Conservation (phyloP, 1,284 basidiomycete species). For the Trametes versicolor region DNA sequence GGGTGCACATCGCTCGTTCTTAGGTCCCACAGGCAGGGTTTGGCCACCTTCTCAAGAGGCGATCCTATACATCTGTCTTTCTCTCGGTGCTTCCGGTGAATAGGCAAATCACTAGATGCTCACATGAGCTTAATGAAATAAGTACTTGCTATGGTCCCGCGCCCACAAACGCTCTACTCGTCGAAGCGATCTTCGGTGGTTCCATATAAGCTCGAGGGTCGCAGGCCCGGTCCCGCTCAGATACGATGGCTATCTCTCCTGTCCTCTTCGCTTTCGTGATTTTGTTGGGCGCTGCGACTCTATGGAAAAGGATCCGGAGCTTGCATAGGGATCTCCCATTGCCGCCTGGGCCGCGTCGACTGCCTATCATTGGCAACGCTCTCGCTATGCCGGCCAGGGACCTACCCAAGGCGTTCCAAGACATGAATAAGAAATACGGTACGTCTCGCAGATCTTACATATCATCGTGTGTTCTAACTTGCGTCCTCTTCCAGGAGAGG, state of each 20-base stretch:
- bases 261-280: not conserved
- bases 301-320: not conserved
- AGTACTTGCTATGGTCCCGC: too few species aligned
- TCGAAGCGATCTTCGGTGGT: too few species aligned
- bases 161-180: too few species aligned
- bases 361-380: slow-evolving; percentile 4
- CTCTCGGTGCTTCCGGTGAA: too few species aligned
- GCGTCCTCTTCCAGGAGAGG: slow-evolving; percentile 12
- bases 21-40: too few species aligned
- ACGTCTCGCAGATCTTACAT: not conserved
- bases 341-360: slow-evolving; percentile 5
- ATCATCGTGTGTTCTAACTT: too few species aligned
- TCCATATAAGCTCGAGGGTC: not conserved
- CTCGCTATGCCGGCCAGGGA: not conserved
- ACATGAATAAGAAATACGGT: slow-evolving; percentile 2
- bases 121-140: too few species aligned
- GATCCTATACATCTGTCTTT: too few species aligned
- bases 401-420: not conserved
- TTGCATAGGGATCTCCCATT: not conserved
- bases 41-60: too few species aligned
- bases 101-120: too few species aligned
- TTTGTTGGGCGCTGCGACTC: not conserved
- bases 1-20: too few species aligned
- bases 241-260: not conserved
- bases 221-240: not conserved